phyloP scores from a whole-genome alignment of 202 grass and related monocot genomes.

The Carex arenaria region DNA sequence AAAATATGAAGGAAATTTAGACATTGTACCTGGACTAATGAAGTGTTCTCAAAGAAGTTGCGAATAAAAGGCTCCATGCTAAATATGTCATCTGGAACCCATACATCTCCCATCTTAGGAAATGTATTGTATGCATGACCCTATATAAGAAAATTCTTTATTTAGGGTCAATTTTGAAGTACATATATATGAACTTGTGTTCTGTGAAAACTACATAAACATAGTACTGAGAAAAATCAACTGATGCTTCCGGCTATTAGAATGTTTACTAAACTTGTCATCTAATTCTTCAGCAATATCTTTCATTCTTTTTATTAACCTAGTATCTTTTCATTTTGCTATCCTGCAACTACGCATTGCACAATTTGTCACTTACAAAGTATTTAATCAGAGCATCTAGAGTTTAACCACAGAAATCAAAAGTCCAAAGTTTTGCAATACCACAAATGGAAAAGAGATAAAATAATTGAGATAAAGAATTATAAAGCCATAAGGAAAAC shows the following conservation, averaged over 20 bases:
- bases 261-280: not conserved
- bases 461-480: not conserved
- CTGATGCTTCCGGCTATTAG: not conserved
- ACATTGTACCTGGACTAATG: slow-evolving; percentile 73
- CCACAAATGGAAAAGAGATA: not conserved
- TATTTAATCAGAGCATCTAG: not conserved
- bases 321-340: not conserved
- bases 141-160: slow-evolving; percentile 28
- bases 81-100: slow-evolving; percentile 92
- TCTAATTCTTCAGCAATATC: not conserved
- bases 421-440: not conserved
- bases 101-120: slow-evolving; percentile 96
- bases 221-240: not conserved
- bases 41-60: slow-evolving; percentile 92
- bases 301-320: not conserved
- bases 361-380: not conserved
- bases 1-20: not conserved
- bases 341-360: not conserved
- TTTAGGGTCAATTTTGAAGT: slow-evolving; percentile 11
- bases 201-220: not conserved
- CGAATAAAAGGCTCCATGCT: slow-evolving; percentile 75
- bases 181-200: slow-evolving; percentile 4
- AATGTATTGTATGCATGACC: slow-evolving; percentile 98
- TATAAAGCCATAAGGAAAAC: slow-evolving; percentile 10
- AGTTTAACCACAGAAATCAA: not conserved